A percentile compares a stretch with the other conserved stretches of the same genome.
phyloP scores from a whole-genome alignment of 768 basidiomycete species.

The Leccinum ochraceum region DNA sequence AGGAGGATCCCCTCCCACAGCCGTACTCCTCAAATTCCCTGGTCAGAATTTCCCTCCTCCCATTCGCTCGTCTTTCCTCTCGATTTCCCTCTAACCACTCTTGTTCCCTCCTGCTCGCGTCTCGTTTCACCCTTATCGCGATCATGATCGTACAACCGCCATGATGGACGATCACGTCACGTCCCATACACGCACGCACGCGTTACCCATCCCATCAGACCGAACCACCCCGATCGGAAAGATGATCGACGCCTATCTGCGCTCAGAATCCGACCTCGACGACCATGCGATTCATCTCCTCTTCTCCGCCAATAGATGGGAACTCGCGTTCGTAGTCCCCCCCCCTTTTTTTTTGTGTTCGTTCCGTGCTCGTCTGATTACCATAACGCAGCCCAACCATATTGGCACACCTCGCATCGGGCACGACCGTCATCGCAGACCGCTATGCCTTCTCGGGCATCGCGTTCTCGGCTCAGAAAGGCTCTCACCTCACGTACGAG shows the following conservation, averaged over 20 bases:
- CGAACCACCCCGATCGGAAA: slow-evolving; percentile 87
- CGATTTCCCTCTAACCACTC: not conserved
- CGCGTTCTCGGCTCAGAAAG: slow-evolving; percentile 76
- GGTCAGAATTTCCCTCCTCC: slow-evolving; percentile 48
- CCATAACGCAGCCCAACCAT: slow-evolving; percentile 54
- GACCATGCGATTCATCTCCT: slow-evolving; percentile 91
- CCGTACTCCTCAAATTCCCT: slow-evolving; percentile 82
- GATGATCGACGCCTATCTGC: slow-evolving; percentile 92
- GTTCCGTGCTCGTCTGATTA: not conserved
- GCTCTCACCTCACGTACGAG: slow-evolving; percentile 45
- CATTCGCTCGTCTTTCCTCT: not conserved
- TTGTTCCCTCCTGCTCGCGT: not conserved
- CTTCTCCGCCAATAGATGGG: slow-evolving; percentile 98
- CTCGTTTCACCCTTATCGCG: not conserved
- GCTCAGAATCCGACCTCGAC: slow-evolving; percentile 81
- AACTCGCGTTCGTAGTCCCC: slow-evolving; percentile 65
- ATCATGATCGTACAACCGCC: not conserved
- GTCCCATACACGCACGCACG: not conserved
- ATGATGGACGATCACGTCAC: not conserved
- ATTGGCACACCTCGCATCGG: slow-evolving; percentile 52
- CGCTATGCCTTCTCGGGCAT: slow-evolving; percentile 97
- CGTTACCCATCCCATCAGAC: slow-evolving; percentile 47
- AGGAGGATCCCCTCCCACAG: slow-evolving; percentile 20
- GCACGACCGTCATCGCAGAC: slow-evolving; percentile 83
- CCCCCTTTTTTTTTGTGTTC: no score